Evolutionary conservation across 139 green algal species (phyloP).

Genomic region (Micromonas pusilla): DNA sequence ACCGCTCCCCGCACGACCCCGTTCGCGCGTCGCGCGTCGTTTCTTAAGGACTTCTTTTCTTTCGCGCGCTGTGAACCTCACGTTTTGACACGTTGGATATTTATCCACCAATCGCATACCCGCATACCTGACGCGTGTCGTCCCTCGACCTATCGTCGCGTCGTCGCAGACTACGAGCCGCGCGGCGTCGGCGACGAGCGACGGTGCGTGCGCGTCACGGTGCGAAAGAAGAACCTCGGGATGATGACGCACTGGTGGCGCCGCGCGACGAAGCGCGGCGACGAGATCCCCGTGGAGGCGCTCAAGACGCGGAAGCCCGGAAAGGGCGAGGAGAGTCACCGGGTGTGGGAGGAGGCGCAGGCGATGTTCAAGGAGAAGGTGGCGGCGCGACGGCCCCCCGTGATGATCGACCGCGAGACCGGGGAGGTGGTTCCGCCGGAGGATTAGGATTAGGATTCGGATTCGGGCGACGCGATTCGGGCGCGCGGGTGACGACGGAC

Average conservation of each 20-base stretch:
- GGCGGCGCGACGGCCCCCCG: not conserved
- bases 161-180: slow-evolving; percentile 6
- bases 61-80: too few relatives aligned
- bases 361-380: slow-evolving; percentile 13
- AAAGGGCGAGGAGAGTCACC: not conserved
- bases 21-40: not conserved
- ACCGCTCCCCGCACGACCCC: not conserved
- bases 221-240: slow-evolving; percentile 4
- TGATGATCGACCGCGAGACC: not conserved
- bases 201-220: not conserved
- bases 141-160: too few relatives aligned
- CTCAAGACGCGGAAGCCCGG: not conserved
- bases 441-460: not conserved
- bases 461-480: not conserved
- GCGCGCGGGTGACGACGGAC: not conserved
- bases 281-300: not conserved
- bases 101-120: too few relatives aligned
- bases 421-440: slow-evolving; percentile 4
- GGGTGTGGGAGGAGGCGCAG: slow-evolving; percentile 16
- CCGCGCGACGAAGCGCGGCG: not conserved
- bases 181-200: not conserved
- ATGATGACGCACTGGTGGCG: slow-evolving; percentile 17
- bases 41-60: too few relatives aligned
- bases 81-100: too few relatives aligned
- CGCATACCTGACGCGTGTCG: too few relatives aligned